Percentiles rank a stretch among this genome's conserved stretches.
phyloP scores from a whole-genome alignment of 208 protist species.

The Acanthamoeba sp. region DNA sequence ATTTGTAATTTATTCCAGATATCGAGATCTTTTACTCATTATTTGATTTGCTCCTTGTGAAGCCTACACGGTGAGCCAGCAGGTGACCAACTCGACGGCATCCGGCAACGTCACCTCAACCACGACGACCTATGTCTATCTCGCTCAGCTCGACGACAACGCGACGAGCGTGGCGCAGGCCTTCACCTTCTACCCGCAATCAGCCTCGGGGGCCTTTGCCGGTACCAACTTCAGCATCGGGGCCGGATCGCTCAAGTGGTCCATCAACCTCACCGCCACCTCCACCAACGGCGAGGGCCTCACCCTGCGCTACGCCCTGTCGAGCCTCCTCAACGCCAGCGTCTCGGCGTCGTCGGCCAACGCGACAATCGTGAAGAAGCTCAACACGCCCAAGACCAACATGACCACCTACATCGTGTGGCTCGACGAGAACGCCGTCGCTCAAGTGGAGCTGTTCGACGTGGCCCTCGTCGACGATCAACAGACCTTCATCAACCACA shows the following conservation, averaged over 20 bases:
- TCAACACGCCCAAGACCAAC: neutral
- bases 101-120: too few relatives aligned
- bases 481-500: neutral
- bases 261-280: neutral
- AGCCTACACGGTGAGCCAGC: neutral
- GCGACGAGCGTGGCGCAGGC: neutral
- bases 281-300: neutral
- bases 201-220: neutral
- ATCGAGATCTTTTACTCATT: neutral
- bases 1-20: too few relatives aligned
- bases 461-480: neutral
- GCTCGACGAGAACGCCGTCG: neutral
- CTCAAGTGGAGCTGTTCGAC: neutral
- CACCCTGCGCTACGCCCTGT: neutral
- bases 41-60: neutral
- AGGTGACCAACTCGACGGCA: neutral
- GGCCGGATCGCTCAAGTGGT: neutral
- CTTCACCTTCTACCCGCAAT: neutral
- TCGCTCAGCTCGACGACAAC: neutral
- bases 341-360: neutral
- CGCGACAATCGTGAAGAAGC: neutral
- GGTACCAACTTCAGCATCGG: neutral
- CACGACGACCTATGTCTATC: neutral
- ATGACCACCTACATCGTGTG: slow-evolving; percentile 31
- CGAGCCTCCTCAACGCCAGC: neutral